phyloP scores from a whole-genome alignment of 1,284 basidiomycete species.

The Tilletia setariae region DNA sequence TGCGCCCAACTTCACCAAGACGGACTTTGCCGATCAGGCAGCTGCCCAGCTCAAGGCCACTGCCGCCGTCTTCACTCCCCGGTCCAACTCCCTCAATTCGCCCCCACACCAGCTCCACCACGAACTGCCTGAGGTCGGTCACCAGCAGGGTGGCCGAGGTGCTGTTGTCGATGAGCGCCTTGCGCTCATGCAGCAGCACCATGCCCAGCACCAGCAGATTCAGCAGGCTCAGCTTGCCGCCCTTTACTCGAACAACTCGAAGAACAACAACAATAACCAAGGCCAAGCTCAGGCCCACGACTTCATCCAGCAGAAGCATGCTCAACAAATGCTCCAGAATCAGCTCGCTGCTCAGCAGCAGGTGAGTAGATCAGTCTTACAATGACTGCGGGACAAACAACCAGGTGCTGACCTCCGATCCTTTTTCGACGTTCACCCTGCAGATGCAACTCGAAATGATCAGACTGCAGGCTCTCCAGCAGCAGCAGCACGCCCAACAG shows the following conservation, averaged over 20 bases:
- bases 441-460: slow-evolving; percentile 34
- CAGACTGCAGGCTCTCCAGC: slow-evolving; percentile 38
- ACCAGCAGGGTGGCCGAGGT: background rate
- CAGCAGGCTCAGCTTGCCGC: slow-evolving; percentile 36
- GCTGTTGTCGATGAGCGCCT: background rate
- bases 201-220: slow-evolving; percentile 22
- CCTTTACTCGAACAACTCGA: slow-evolving; percentile 20
- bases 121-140: slow-evolving; percentile 15
- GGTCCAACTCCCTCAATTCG: background rate
- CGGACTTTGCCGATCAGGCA: background rate
- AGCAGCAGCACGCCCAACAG: slow-evolving; percentile 32
- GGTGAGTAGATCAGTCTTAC: slow-evolving; percentile 24
- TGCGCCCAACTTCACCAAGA: background rate
- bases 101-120: slow-evolving; percentile 17
- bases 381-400: slow-evolving; percentile 30
- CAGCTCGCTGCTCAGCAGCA: slow-evolving; percentile 30
- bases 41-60: slow-evolving; percentile 30
- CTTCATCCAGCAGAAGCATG: slow-evolving; percentile 23
- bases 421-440: background rate
- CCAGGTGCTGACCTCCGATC: background rate
- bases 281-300: slow-evolving; percentile 24
- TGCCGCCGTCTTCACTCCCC: slow-evolving; percentile 29
- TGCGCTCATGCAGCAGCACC: slow-evolving; percentile 18
- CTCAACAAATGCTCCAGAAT: slow-evolving; percentile 35
- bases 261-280: slow-evolving; percentile 14